Conservation (phyloP, 176 grass and related monocot genomes). For the Carex myosuroides region DNA sequence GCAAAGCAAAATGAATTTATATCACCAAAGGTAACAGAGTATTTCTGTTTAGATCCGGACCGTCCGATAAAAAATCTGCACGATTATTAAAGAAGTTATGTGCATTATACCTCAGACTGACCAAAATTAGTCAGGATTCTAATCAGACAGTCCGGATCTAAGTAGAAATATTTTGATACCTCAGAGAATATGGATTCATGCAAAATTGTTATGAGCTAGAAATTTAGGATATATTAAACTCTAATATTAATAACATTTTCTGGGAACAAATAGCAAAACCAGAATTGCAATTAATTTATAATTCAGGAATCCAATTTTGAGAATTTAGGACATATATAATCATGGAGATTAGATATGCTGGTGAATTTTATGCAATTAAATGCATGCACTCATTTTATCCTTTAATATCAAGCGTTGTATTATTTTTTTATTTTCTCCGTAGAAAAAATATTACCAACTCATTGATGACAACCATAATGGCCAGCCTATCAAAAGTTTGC, state of each 20-base stretch:
- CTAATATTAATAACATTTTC: not conserved
- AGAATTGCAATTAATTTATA: not conserved
- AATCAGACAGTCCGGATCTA: no score
- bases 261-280: not conserved
- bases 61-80: no score
- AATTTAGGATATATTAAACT: not conserved
- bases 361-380: not conserved
- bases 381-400: not conserved
- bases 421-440: not conserved
- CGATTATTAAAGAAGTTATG: no score
- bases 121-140: no score
- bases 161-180: no score
- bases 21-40: no score
- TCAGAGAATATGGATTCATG: not conserved
- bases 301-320: not conserved
- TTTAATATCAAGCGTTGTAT: not conserved
- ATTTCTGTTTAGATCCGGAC: no score
- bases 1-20: no score
- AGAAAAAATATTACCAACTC: not conserved
- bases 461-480: not conserved
- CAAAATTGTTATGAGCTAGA: not conserved
- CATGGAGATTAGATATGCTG: no score
- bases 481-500: constrained; percentile 10
- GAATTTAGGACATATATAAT: no score
- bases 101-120: no score